Conservation (phyloP, 495 filamentous ascomycete genomes). For the Darksidea phi region DNA sequence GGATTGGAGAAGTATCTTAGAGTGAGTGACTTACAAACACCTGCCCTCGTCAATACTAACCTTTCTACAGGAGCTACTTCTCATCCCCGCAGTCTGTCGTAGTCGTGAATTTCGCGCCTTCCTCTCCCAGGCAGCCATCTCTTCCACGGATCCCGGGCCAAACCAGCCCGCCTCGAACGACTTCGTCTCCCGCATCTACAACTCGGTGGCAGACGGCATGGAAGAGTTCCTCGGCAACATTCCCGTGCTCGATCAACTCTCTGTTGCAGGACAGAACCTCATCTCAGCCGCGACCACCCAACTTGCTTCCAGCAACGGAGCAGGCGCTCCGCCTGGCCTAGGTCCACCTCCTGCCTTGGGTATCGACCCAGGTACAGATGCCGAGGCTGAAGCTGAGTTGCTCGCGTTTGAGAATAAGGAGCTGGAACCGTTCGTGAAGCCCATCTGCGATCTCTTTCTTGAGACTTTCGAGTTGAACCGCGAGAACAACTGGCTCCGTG, state of each 20-base stretch:
- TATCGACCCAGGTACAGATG: conserved; percentile 53
- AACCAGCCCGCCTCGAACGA: conserved; percentile 64
- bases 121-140: conserved; percentile 82
- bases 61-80: conserved; percentile 60
- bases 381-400: conserved; percentile 92
- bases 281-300: conserved; percentile 85
- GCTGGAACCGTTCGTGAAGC: conserved; percentile 93
- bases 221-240: conserved; percentile 96
- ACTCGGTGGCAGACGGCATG: conserved; percentile 95
- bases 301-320: conserved; percentile 50
- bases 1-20: conserved; percentile 84
- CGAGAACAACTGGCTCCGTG: conserved; percentile 91
- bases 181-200: conserved; percentile 91
- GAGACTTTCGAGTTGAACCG: conserved; percentile 93
- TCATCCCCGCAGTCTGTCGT: conserved; percentile 88
- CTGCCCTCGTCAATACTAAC: neutral
- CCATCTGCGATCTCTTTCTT: conserved; percentile 95
- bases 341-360: conserved; percentile 12
- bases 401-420: conserved; percentile 89
- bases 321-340: conserved; percentile 37
- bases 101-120: conserved; percentile 91
- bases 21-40: conserved; percentile 34
- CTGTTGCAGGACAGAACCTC: conserved; percentile 86
- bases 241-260: conserved; percentile 91
- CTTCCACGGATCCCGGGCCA: conserved; percentile 42